Evolutionary conservation across 805 yeast genomes (phyloP), one percentile per base, ranked within the genome.

Genomic region (Wickerhamiella spandovensis): DNA sequence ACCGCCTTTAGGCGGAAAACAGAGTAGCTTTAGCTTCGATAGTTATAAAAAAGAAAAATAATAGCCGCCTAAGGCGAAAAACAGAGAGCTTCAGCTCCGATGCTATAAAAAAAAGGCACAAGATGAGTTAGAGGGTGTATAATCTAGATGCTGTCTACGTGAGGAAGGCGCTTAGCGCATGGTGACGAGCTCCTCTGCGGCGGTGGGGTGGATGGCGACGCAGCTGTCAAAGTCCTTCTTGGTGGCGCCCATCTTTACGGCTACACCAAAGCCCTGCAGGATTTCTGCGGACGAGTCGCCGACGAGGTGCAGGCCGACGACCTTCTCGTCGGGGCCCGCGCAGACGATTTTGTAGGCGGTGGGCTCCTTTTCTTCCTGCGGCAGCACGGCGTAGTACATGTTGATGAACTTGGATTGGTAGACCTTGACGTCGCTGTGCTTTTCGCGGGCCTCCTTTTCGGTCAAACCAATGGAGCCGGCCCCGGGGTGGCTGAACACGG

Each of bases 241-340:
- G 37, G 99, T 92, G 42, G 98, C 98, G 32, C 99, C 99, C 98
- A 92, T 92, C 72, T 89, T 89, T 56, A 92, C 72, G 47, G 98
- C 98, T 49, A 89, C 98, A 53, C 97, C 98, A 62, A 92, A 92
- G 38, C 98, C 99, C 74, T 92, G 99, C 60, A 92, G 75, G 52
- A 92, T 89, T 69, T 92, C 99, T 30, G 95, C 79, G 48, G 92
- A 79, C 8, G 78, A 69, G 62, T 89, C 97, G 54, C 99, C 99
- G 58, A 89, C 84, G 50, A 92, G 69, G 67, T 92, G 98, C 58
- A 92, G 71, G 25, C 99, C 99, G 54, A 92, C 94, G 50, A 92
- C 95, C 69, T 86, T 89, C 68, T 92, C 97, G 42, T 85, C 80
- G 45, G 75, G 69, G 17, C 96, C 95, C 32, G 80, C 76, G 62